Evolutionary conservation across 2,329 filamentous ascomycete species (phyloP), one percentile per base, ranked within the genome.

Genomic region (Calonectria naviculata): DNA sequence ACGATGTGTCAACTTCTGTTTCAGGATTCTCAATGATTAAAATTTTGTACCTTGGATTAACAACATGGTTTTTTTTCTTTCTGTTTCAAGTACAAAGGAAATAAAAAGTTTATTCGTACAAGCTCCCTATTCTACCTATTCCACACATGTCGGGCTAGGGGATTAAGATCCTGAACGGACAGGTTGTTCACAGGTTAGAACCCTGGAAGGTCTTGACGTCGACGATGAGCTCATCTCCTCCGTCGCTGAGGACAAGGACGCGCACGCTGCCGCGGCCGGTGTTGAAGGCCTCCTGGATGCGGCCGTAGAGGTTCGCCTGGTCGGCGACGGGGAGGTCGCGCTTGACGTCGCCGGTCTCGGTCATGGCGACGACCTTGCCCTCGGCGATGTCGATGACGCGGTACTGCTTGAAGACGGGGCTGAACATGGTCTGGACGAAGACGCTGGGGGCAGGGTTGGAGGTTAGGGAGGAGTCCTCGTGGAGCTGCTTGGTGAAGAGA

Each of bases 351-450:
- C 97, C 95, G 76, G 93, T 94, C 93, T 99, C 97, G 83, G 97
- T 99, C 95, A 99, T 98, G 89, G 95, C 95, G 78, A 97, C 94
- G 82, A 99, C 86, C 80, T 92, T 80, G 80, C 90, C 95, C 77
- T 97, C 94, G 85, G 95, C 92, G 79, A 99, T 93, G 89, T 99
- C 97, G 74, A 99, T 93, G 84, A 99, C 96, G 83, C 97, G 95
- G 93, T 99, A 99, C 91, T 98, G 97, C 95, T 98, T 98, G 95
- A 98, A 98, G 89, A 98, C 92, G 76, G 97, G 97, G 80, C 96
- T 96, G 78, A 97, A 94, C 95, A 99, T 98, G 89, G 96, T 98
- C 93, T 99, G 97, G 81, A 99, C 96, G 75, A 98, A 92, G 73
- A 99, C 97, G 79, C 94, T 98, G 80, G 96, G 96, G 78, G 94